Conservation (phyloP, 179 eudicot genomes). For the Spinacia oleracea region DNA sequence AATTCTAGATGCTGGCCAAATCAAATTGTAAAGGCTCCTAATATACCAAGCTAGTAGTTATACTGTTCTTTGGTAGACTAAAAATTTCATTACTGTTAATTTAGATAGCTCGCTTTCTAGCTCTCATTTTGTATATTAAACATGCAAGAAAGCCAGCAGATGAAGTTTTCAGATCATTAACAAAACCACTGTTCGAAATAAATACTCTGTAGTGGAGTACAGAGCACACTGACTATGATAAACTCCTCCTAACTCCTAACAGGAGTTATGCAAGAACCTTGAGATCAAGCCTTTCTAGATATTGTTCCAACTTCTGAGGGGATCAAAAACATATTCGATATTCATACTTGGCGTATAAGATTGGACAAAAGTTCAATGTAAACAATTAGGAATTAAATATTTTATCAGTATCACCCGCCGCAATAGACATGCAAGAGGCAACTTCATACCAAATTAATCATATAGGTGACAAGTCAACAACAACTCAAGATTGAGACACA, state of each 20-base stretch:
- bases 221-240: not conserved
- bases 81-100: not conserved
- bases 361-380: constrained; percentile 4
- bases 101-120: not conserved
- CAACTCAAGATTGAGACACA: constrained; percentile 29
- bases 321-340: not conserved
- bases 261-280: not conserved
- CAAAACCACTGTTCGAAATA: not conserved
- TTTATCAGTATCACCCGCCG: not conserved
- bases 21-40: not conserved
- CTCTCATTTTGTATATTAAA: not conserved
- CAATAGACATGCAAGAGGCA: constrained; percentile 18
- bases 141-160: not conserved
- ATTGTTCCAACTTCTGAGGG: not conserved
- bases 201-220: not conserved
- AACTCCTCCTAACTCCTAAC: not conserved
- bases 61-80: not conserved
- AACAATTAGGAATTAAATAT: not conserved
- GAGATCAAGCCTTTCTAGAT: not conserved
- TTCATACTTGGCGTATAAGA: not conserved
- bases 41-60: not conserved
- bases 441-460: constrained; percentile 17
- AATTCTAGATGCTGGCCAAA: not conserved
- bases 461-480: constrained; percentile 33
- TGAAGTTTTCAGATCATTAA: not conserved